Base-by-base conservation (phyloP, 2,329 filamentous ascomycete species). In the Fusarium neocosmosporiellum region DNA sequence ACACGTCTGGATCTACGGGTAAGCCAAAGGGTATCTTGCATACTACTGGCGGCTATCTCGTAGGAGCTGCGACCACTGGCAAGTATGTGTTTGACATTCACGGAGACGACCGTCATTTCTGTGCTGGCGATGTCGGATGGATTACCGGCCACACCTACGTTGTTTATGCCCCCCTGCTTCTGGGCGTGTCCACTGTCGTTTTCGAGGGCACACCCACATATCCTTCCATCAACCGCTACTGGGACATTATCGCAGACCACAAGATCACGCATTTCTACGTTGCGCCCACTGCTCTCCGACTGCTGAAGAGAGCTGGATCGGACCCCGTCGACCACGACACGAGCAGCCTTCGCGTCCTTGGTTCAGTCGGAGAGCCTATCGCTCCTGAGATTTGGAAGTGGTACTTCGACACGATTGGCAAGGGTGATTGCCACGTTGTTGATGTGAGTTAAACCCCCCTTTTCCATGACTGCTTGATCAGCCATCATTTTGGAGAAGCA, bases 1-100 rank as follows among this genome's bases (percentile, higher is more conserved):
- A 98, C 85, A 98, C 95, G 0, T 98, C 95, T 46, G 95, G 95
- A 29, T 98, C 95, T 0, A 98, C 95, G 1, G 95, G 95, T 66
- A 98, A 98, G 88, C 95, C 95, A 70, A 98, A 98, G 89, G 95
- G 95, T 82, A 92, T 98, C 54, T 92, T 98, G 93, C 95, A 98
- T 87, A 96, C 94, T 3, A 98, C 95, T 20, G 95, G 87, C 70
- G 95, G 95, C 37, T 98, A 97, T 81, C 88, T 98, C 10, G 85
- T 97, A 10, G 95, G 95, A 59, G 95, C 95, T 39, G 95, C 95
- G 5, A 88, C 91, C 70, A 98, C 95, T 5, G 95, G 94, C 81
- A 98, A 98, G 84, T 98, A 98, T 81, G 95, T 98, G 62, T 98
- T 98, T 80, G 95, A 98, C 81, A 96, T 98, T 70, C 95, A 98